Evolutionary conservation across 495 filamentous ascomycete species (phyloP), one percentile per base, ranked within the genome.

Genomic region (Hypoxylon trugodes): DNA sequence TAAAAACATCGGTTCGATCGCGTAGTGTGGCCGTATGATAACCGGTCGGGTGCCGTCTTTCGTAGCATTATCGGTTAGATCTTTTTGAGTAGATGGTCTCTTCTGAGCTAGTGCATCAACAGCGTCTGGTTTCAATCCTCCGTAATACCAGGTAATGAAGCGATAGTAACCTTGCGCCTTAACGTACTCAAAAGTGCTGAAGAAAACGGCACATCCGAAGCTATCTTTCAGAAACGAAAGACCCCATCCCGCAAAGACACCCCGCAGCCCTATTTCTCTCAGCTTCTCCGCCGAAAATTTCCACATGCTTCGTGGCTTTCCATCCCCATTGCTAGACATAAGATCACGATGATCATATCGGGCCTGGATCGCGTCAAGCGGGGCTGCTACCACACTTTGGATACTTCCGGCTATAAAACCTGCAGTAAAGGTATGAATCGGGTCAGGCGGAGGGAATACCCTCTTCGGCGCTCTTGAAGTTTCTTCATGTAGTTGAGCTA

Each of bases 361-460:
- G 19, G 92, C 86, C 70, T 93, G 89, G 5, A 97, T 81, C 3
- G 93, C 93, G 70, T 97, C 93, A n/a, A 96, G 79, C 1, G 93
- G 93, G 0, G 93, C 91, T 0, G 92, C 93, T 18, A 94, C 74
- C 21, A 96, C 67, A 21, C 88, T 92, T 73, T 96, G 92, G 7
- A 96, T 77, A 8, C 84, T 81, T 0, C 93, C 93, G 0, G 91
- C 93, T 15, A 86, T 66, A 65, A 92, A 88, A 0, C 93, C 93
- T 12, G 92, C 91, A 6, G 83, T 72, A 49, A 96, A 93, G 4
- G 92, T 92, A 35, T 83, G 74, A 1, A 71, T 68, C 0, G 85
- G 80, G 0, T 83, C 77, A 4, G 92, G 87, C 8, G 93, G 90
- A 1, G 93, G 91, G 66, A 90, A 93, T 4, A 90, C 78, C 16